Evolutionary conservation across 2,329 filamentous ascomycete genomes (phyloP).

Genomic region (Calonectria hawksworthii): DNA sequence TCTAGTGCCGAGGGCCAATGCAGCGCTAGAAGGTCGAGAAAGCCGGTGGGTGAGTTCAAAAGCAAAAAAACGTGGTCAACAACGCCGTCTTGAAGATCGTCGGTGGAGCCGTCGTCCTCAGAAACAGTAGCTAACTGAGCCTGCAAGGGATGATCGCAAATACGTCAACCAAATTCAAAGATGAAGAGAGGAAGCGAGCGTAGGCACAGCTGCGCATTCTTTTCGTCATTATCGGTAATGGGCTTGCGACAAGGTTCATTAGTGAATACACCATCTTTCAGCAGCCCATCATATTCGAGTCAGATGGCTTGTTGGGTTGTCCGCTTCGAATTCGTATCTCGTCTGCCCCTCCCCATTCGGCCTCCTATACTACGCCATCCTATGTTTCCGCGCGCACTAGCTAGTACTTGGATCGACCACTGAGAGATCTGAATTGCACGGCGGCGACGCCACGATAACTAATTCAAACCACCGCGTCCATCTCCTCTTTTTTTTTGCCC

Average conservation of each 20-base stretch:
- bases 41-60: slow-evolving; percentile 23
- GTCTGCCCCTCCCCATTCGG: not conserved
- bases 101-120: slow-evolving; percentile 11
- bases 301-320: slow-evolving; percentile 9
- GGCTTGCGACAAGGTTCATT: slow-evolving; percentile 15
- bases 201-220: not conserved
- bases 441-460: not conserved
- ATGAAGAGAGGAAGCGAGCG: not conserved
- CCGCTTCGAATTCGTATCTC: slow-evolving; percentile 4
- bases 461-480: not conserved
- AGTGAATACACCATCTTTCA: slow-evolving; percentile 17
- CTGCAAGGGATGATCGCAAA: not conserved
- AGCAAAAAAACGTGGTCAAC: slow-evolving; percentile 32
- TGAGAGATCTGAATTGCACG: not conserved
- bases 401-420: not conserved
- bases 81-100: slow-evolving; percentile 24
- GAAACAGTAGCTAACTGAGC: not conserved
- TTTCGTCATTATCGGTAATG: not conserved
- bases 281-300: slow-evolving; percentile 15
- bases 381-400: not conserved
- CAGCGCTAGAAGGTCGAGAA: slow-evolving; percentile 33
- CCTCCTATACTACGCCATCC: not conserved
- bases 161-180: not conserved
- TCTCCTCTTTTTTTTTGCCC: not conserved
- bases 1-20: slow-evolving; percentile 26